Base-by-base conservation (phyloP, 2,329 filamentous ascomycete genomes). In the Ceratocystis destructans region DNA sequence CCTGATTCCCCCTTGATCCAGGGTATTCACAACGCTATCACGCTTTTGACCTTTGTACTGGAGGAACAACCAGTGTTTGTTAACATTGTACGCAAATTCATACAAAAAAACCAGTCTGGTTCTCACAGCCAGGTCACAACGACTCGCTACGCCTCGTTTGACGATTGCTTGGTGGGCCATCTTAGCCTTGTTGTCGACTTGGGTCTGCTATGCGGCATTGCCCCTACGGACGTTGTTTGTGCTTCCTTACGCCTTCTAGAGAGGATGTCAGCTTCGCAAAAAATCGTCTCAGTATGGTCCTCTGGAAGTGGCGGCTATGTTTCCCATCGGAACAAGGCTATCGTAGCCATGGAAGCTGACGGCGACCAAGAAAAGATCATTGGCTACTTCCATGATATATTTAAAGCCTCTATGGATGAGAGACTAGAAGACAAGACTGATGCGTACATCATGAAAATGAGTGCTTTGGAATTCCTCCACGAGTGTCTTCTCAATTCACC, bases 31-130 rank as follows among this genome's bases (percentile, higher is more conserved):
- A 84, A 87, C 64, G 87, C 85, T n/a, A 83, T 99, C 44, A 85
- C 96, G 72, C 86, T 96, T 61, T 86, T 97, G 75, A 86, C 88
- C 68, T 82, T 88, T 69, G 85, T 95, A 3, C 81, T 97, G 73
- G 89, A 92, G 69, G 82, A 96, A 20, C 94, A 99, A 73, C 83
- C 90, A 17, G 97, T 93, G 0, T 99, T 96, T 73, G 82, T 95
- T 53, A 87, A 97, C 72, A 84, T 99, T 64, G 88, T 97, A 17
- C 84, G 88, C 64, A 68, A 68, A 37, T 62, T 55, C 22, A 33
- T 62, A 10, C 48, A 33, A n/a, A 66, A 66, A 45, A 65, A 20
- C 41, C 41, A 45, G 20, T 90, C 92, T 2, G 76, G 90, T 10
- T 78, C 82, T 61, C 82, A 84, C 63, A 79, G 82, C 33, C 80